Base-by-base conservation (phyloP, 257 asterid species). In the Solanum arcanum region DNA sequence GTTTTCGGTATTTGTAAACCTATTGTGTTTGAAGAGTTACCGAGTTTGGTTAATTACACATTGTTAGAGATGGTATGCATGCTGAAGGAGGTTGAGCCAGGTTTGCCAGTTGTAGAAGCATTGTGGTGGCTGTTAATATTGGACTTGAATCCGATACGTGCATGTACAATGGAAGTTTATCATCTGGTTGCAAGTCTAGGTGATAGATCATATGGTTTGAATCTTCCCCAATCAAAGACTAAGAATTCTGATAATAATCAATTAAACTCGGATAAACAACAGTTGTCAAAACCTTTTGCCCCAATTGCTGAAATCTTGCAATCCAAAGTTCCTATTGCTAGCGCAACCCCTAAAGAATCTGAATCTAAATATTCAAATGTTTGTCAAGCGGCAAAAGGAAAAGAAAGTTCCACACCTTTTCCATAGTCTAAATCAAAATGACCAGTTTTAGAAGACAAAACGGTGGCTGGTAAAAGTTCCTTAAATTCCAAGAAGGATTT, bases 1-100 rank as follows among this genome's bases (percentile, higher is more conserved):
- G 91, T 90, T 86, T 39, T 88, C 6, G 90, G 84, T 69, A 86
- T 85, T 23, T 83, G 90, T 5, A 88, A 86, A 88, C 85, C 84
- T 72, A 84, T 90, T 12, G 85, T 90, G 6, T 94, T 97, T 75
- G 90, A 87, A 33, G 92, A 92, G 46, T 88, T 95, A 47, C 91
- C 89, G 84, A 89, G 86, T 87, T 89, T 95, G 64, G 98, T 93
- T 9, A 90, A 92, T 66, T 95, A 92, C 89, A 93, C 93, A 2
- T 86, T 97, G 76, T 83, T 94, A 35, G 99, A 95, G 92, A 95
- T 97, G 98, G 81, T 97, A 80, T 91, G 90, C 44, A 93, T 94
- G 47, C 91, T 97, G 84, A 92, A 93, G 84, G 98, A 94, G 90
- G 92, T 94, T 87, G 90, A 91, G 84, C 95, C 97, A 4, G 86